Percentiles rank a stretch among this genome's conserved stretches.
These are phyloP conservation scores for Dillenia suffruticosa DNA, from an alignment of 164 flowering plant species.

Conservation along the genomic window DNA sequence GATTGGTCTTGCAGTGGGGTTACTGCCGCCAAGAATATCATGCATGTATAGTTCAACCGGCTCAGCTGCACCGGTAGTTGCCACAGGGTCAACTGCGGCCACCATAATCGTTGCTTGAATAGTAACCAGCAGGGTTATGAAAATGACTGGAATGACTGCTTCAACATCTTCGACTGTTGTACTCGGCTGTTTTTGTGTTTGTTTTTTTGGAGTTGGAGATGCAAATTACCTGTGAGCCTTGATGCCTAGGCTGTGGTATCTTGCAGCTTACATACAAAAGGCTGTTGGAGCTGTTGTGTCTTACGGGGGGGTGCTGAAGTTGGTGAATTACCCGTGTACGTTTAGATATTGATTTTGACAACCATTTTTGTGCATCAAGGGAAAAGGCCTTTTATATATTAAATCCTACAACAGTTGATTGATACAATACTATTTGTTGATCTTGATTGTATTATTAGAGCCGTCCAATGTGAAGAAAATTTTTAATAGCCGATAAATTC, in stretches of 20 bases:
- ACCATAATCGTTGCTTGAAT: slow-evolving; percentile 8
- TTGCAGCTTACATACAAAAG: slow-evolving; percentile 4
- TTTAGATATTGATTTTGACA: background rate
- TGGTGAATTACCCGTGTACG: background rate
- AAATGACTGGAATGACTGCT: slow-evolving; percentile 15
- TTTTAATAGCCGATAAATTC: no score
- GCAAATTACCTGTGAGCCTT: background rate
- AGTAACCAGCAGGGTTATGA: slow-evolving; percentile 22
- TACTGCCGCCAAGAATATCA: slow-evolving; percentile 81
- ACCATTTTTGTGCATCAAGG: no score
- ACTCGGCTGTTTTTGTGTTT: background rate
- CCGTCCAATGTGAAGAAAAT: no score
- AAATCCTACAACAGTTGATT: no score
- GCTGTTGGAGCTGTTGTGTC: slow-evolving; percentile 10
- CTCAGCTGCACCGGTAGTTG: slow-evolving; percentile 13
- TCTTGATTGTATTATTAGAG: no score
- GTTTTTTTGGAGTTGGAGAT: slow-evolving; percentile 9
- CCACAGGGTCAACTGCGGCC: slow-evolving; percentile 17
- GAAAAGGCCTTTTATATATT: no score
- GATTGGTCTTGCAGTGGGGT: slow-evolving; percentile 77
- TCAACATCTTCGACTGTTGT: slow-evolving; percentile 20
- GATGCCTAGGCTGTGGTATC: background rate
- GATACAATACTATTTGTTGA: no score
- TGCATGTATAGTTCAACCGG: slow-evolving; percentile 73
- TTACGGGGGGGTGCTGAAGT: slow-evolving; percentile 12